Evolutionary conservation across 805 yeast genomes (phyloP), one percentile per base, ranked within the genome.

Genomic region (Ogataea wickerhamii): DNA sequence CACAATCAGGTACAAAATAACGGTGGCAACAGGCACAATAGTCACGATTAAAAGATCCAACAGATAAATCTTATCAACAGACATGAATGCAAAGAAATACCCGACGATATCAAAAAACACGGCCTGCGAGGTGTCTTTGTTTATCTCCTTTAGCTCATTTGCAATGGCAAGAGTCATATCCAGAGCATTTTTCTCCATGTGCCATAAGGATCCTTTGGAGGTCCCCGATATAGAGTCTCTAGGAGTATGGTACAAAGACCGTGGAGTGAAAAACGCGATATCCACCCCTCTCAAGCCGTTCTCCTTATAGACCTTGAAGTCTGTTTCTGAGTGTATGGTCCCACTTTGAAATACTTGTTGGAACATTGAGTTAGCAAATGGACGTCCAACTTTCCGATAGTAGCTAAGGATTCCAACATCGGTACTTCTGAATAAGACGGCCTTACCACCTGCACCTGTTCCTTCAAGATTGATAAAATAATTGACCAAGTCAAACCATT

Each of bases 401-500:
- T 76, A 72, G 43, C 74, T 73, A 2, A 83, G 77, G 10, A 87
- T 76, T 1, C 84, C 85, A 44, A 71, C 71, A 55, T 87, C 94
- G 0, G 94, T 78, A n/a, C 88, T 80, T 59, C 96, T 73, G 58
- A 89, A 87, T 34, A 88, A 63, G 16, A 86, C 70, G 1, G 96
- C 85, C 48, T 82, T 77, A 4, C 93, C 89, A 18, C 96, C 96
- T 1, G 93, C 83, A 2, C 96, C 96, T 0, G 96, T 86, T 13
- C 96, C 96, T 66, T 88, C 97, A 45, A 88, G 64, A 56, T 89
- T 89, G 47, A 88, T 68, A 40, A 89, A 82, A 52, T 73, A 82
- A 28, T 66, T 66, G 2, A 83, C 78, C 12, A 74, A 58, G 27
- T 70, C 60, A 17, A 76, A 68, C 91, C 94, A 84, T 13, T 82